Percentiles rank a stretch among this genome's conserved stretches.
Conservation (phyloP, 768 basidiomycete genomes). For the Mycena belliarum region DNA sequence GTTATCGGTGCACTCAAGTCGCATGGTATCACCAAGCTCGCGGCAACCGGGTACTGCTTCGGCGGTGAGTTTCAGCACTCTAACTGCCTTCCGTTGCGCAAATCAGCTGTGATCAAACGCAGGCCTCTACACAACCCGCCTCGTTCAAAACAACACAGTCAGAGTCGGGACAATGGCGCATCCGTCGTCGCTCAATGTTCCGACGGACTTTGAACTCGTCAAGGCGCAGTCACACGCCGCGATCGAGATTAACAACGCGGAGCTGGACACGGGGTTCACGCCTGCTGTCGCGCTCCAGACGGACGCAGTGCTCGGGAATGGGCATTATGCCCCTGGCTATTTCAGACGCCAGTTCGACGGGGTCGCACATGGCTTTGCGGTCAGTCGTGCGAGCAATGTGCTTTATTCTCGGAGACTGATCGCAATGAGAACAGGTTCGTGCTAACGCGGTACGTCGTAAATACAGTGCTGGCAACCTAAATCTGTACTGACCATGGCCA, state of each 20-base stretch:
- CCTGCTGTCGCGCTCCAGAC: slow-evolving; percentile 17
- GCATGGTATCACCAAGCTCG: slow-evolving; percentile 36
- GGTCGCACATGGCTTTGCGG: slow-evolving; percentile 23
- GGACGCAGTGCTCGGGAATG: slow-evolving; percentile 15
- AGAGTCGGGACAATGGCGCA: slow-evolving; percentile 21
- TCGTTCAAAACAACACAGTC: slow-evolving; percentile 24
- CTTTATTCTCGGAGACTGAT: not conserved
- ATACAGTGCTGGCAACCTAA: not conserved
- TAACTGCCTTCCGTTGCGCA: too few relatives aligned
- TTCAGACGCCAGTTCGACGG: slow-evolving; percentile 20
- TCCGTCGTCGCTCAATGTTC: slow-evolving; percentile 18
- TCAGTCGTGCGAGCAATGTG: not conserved
- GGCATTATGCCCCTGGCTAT: slow-evolving; percentile 16
- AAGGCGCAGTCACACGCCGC: slow-evolving; percentile 20
- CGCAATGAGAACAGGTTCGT: slow-evolving; percentile 8
- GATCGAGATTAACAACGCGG: slow-evolving; percentile 21
- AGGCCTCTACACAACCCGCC: slow-evolving; percentile 22
- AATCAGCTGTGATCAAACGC: not conserved
- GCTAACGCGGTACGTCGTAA: slow-evolving; percentile 15
- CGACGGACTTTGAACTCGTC: slow-evolving; percentile 18
- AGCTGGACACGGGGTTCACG: slow-evolving; percentile 23
- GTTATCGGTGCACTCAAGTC: slow-evolving; percentile 35
- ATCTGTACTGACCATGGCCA: not conserved
- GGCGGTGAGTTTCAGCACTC: slow-evolving; percentile 23
- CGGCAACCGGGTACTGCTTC: slow-evolving; percentile 39